Percentiles rank a stretch among this genome's conserved stretches.
phyloP scores from a whole-genome alignment of 2,329 filamentous ascomycete species.

The Laburnicola sp. region DNA sequence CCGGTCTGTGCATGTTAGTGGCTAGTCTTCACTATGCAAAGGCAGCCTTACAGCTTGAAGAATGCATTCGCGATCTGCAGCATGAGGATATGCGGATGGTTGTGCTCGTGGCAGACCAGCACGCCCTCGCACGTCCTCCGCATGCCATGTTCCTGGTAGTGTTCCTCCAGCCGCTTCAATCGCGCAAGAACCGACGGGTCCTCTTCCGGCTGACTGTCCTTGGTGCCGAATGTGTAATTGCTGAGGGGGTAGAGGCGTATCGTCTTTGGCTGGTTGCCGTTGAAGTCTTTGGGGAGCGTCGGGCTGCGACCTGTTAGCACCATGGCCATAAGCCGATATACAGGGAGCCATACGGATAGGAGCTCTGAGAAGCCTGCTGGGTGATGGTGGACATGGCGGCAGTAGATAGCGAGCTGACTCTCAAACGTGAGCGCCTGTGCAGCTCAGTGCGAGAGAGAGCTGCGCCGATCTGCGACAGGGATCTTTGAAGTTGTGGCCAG shows the following conservation, averaged over 20 bases:
- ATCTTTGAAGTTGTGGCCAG: too few relatives aligned
- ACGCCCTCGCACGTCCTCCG: conserved; percentile 95
- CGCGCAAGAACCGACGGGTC: conserved; percentile 93
- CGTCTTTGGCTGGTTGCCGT: conserved; percentile 83
- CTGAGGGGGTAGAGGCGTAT: conserved; percentile 92
- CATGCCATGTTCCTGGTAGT: conserved; percentile 92
- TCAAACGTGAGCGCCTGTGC: background rate
- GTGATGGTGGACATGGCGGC: conserved; percentile 79
- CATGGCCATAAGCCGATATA: background rate
- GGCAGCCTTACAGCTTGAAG: conserved; percentile 77
- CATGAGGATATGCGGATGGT: conserved; percentile 98
- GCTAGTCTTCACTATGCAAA: background rate
- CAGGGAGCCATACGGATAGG: conserved; percentile 59
- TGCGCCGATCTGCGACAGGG: conserved; percentile 15
- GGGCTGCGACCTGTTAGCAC: conserved; percentile 55
- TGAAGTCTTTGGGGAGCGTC: conserved; percentile 79
- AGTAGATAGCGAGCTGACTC: background rate
- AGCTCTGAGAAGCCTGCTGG: conserved; percentile 73
- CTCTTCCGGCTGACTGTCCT: conserved; percentile 97
- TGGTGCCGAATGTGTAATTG: conserved; percentile 98
- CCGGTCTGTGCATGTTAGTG: conserved; percentile 59
- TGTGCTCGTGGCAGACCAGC: conserved; percentile 97
- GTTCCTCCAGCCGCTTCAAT: conserved; percentile 91
- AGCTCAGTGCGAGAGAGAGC: conserved; percentile 10
- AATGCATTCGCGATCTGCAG: conserved; percentile 99